Base-by-base conservation (phyloP, 192 early-diverging fungal species). In the Oehlia diaphana region DNA sequence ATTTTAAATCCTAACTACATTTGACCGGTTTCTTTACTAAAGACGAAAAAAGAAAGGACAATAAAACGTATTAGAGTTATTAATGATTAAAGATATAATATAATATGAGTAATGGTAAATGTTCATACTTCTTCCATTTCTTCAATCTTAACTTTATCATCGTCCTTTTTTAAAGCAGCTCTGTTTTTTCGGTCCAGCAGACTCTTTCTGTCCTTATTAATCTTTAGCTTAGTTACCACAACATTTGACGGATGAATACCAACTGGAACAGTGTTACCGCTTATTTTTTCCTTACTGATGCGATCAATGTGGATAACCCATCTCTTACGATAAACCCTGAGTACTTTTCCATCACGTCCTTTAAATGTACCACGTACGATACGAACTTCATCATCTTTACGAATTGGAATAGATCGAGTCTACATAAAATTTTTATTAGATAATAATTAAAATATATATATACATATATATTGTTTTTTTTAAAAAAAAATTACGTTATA, bases 161-260 rank as follows among this genome's bases (percentile, higher is more conserved):
- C 65, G 23, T 67, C 44, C 16, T 58, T 62, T 28, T 35, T 42
- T 31, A 31, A 1, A 31, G 1, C 1, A 31, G 1, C 1, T 80
- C 86, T 83, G 76, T 87, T 92, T 94, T 99, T 99, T 88, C 97
- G 93, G 82, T 91, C 92, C 68, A 99, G 89, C 82, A 98, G 85
- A 79, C 84, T 85, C 90, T 92, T 91, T 84, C 98, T 95, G 92
- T 98, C 97, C 91, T 96, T 96, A 92, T 97, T 95, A 78, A 98
- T 82, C 92, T 99, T 93, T 83, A 97, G 86, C 84, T 94, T 94
- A 85, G 92, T 97, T 91, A 99, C 92, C 79, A 95, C 91, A 74
- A 99, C 98, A 90, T 99, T 99, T 88, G 97, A 98, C 80, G 98
- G 97, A 92, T 97, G 95, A 87, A 99, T 91, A 81, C 94, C 94